Percentiles rank a stretch among this genome's conserved stretches.
Evolutionary conservation across 2,329 filamentous ascomycete species (phyloP).

Genomic region (Diaporthe sp.): DNA sequence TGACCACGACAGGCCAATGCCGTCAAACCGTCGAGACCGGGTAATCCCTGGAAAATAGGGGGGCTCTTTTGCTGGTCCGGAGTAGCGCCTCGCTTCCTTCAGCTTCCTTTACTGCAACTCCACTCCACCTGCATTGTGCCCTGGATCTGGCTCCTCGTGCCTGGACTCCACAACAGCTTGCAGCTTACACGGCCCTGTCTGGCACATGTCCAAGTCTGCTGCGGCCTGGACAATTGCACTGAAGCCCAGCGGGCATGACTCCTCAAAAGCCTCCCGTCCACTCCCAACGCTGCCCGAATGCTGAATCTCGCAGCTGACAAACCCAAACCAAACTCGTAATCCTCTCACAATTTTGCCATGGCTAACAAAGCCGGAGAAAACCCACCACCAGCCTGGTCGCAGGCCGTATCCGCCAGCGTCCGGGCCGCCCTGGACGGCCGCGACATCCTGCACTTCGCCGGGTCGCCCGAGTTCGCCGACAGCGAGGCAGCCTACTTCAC

Average conservation of each 20-base stretch:
- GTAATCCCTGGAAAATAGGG: not conserved
- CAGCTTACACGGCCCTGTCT: not conserved
- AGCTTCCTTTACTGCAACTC: not conserved
- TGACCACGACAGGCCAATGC: not conserved
- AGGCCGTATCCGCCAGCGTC: slow-evolving; percentile 12
- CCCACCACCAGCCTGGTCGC: slow-evolving; percentile 35
- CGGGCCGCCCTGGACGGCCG: slow-evolving; percentile 15
- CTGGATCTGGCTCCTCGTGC: not conserved
- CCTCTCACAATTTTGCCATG: not conserved
- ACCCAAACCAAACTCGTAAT: not conserved
- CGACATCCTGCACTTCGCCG: slow-evolving; percentile 32
- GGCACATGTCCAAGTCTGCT: not conserved
- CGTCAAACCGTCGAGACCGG: not conserved
- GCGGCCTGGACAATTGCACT: not conserved
- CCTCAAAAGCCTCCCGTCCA: not conserved
- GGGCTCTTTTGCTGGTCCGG: not conserved
- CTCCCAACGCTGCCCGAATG: not conserved
- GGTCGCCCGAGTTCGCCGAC: slow-evolving; percentile 14
- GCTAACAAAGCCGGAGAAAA: not conserved
- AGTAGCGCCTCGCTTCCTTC: not conserved
- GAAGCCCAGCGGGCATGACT: not conserved
- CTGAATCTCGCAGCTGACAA: not conserved
- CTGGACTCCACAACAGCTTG: not conserved
- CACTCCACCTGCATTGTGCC: not conserved
- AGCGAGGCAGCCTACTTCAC: slow-evolving; percentile 22